Evolutionary conservation across 768 basidiomycete species (phyloP), one percentile per base, ranked within the genome.

Genomic region (Suillus plorans): DNA sequence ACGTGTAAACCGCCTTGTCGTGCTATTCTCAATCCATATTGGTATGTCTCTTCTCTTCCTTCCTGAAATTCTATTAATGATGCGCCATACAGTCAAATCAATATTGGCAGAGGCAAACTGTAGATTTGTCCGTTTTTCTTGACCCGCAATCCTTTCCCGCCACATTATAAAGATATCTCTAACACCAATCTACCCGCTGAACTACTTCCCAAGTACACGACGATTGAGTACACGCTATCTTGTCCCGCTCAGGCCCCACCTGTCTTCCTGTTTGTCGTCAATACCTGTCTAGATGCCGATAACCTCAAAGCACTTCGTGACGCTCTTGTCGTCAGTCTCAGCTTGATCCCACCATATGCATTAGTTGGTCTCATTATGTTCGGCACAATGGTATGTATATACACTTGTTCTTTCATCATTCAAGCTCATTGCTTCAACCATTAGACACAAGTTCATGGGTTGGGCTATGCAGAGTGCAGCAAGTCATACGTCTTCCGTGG

Each of bases 91-190:
- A 99, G 97, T 77, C 97, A 98, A 83, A 96, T 99, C 73, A 97
- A 99, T 80, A 94, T 98, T 5, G 5, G 31, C 68, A 88, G 97
- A 72, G 97, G 92, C 70, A 99, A 99, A 79, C 87, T 99, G 61
- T 99, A 97, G 97, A 99, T 99, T 69, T 99, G 97, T 73, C 97
- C 97, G 4, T 99, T 99, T 82, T 99, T 97, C 80, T 84, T 99
- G 61, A 90, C 92, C 42, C 90, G 97, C 66, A 99, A 99, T 76
- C 88, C 96, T 3, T 98, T 99, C 81, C 97, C 97, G 5, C 92
- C 94, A 0, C 97, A 99, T 77, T 99, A 99, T 85, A 97, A 97
- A 80, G 97, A 99, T 75, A 97, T 99, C 69, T 95, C 95, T 56
- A 91, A 91, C 78, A 96, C 92, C 69, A 99, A 99, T 78, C 86